Conservation (phyloP, 345 rosid species). For the Linum usitatissimum region DNA sequence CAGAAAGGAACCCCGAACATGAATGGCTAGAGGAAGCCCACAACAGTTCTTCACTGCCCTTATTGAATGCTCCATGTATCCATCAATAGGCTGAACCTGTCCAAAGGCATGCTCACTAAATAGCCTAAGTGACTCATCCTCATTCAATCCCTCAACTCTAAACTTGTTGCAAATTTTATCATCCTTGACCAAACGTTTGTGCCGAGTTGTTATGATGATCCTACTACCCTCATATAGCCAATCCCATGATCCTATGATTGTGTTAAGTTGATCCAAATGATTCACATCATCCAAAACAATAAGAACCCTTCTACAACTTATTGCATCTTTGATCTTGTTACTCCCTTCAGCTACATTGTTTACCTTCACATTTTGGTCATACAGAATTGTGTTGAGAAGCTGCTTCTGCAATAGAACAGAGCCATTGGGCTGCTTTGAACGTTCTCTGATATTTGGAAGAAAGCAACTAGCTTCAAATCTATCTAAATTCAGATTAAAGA, state of each 20-base stretch:
- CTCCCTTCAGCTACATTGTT: conserved; percentile 4
- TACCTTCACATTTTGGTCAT: conserved; percentile 10
- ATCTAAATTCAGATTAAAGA: neutral
- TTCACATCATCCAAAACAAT: conserved; percentile 12
- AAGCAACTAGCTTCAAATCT: conserved; percentile 4
- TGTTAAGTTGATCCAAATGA: conserved; percentile 1
- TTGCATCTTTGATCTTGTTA: conserved; percentile 1
- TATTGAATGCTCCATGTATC: neutral
- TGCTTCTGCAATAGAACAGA: neutral
- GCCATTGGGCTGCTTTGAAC: neutral
- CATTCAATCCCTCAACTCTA: neutral
- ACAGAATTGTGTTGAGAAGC: neutral
- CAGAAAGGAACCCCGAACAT: neutral
- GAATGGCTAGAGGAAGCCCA: conserved; percentile 6
- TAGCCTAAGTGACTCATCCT: neutral
- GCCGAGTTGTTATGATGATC: conserved; percentile 6
- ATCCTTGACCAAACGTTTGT: neutral
- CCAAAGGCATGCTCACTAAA: conserved; percentile 4
- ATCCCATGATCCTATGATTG: neutral
- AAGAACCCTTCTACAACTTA: conserved; percentile 6
- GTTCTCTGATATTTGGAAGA: conserved; percentile 1
- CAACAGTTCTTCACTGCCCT: neutral
- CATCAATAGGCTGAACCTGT: neutral
- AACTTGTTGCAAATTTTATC: neutral
- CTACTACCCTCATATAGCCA: conserved; percentile 1